Evolutionary conservation across 139 green algal species (phyloP), one percentile per base, ranked within the genome.

Genomic region (Parachlorella kessleri): DNA sequence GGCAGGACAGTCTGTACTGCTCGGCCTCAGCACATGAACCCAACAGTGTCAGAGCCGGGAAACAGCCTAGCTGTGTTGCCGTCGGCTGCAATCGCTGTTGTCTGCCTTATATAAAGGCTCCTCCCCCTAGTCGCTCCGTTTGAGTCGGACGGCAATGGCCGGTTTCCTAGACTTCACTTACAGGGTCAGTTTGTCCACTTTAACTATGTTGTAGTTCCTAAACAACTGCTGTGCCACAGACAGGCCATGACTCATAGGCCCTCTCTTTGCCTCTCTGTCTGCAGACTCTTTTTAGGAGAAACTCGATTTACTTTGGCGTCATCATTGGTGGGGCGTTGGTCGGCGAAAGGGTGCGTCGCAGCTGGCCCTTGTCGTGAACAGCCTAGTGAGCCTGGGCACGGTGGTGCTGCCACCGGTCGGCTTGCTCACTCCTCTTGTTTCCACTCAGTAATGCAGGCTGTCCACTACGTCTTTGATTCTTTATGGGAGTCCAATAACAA

Each of bases 401-500:
- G 41, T 23, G 14, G 28, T 23, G 14, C 37, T 40, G 36, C 37
- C 6, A 39, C n/a, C 63, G n/a, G 54, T 6, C n/a, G 55, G n/a
- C 6, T 32, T 26, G 69, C 69, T 75, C 42, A 70, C 73, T 70
- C 30, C 10, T 14, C 55, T 28, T 14, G 28, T n/a, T 55, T 28
- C 42, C 55, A 36, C 30, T n/a, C 26, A 41, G 18, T 71, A n/a
- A 6, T 83, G 78, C 83, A 84, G 73, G 55, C 41, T 14, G 76
- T 88, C 26, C 67, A 85, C 38, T 38, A 33, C 14, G 30, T 70
- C 36, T 36, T 55, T 37, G 70, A 88, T 39, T 67, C 53, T 42
- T 28, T 85, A 36, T 88, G 83, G 83, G 79, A 88, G 74, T 85
- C 78, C 8, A 83, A 85, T 75, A 88, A 88, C 75, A 70, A 85